Evolutionary conservation across 352 stramenopile species (phyloP).

Genomic region (Phytophthora fragariaefolia): DNA sequence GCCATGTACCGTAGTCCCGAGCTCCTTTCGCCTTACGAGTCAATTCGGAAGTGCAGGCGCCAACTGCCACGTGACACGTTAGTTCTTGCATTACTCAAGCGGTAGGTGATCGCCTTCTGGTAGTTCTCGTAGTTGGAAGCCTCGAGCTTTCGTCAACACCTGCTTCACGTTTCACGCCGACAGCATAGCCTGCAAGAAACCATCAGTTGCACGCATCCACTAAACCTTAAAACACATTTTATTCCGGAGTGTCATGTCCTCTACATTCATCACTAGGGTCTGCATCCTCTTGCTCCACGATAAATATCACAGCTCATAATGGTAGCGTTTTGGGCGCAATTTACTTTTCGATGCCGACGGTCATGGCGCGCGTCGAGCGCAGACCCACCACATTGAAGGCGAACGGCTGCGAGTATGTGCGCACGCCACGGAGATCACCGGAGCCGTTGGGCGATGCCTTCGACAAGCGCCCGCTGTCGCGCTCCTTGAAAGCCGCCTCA

Average conservation of each 20-base stretch:
- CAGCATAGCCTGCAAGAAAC: constrained; percentile 1
- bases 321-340: background rate
- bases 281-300: constrained; percentile 28
- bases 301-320: constrained; percentile 45
- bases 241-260: constrained; percentile 20
- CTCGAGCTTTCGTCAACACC: background rate
- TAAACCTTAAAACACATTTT: constrained; percentile 25
- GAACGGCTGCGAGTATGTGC: constrained; percentile 50
- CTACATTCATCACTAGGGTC: background rate
- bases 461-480: constrained; percentile 39
- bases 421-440: constrained; percentile 30
- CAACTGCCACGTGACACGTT: no score
- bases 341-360: constrained; percentile 36
- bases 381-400: constrained; percentile 50
- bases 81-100: background rate
- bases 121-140: background rate
- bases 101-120: background rate
- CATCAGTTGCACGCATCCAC: background rate
- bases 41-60: no score
- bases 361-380: constrained; percentile 48
- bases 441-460: constrained; percentile 25
- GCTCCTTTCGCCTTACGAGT: no score
- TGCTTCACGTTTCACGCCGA: background rate
- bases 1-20: no score
- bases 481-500: constrained; percentile 51